Evolutionary conservation across 2,329 filamentous ascomycete species (phyloP), one percentile per base, ranked within the genome.

Genomic region (Monilinia laxa): DNA sequence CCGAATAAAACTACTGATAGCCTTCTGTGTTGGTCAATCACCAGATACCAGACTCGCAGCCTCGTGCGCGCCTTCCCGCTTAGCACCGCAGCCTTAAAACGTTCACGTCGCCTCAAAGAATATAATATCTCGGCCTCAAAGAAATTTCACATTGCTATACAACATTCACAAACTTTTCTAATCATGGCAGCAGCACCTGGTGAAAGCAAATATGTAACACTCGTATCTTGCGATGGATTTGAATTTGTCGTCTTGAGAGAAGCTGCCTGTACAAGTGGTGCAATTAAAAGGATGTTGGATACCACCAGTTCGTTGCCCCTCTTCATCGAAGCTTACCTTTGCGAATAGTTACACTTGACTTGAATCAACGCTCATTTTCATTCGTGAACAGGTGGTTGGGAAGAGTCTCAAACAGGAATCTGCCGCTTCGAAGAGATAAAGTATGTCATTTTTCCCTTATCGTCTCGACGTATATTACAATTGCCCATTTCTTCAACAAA

Each of bases 161-260:
- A 35, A 45, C 47, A 42, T 31, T 35, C 23, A 40, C 25, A 47
- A 62, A 38, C 38, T 6, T 65, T 18, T 65, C 56, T 31, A 54
- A 67, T 62, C 18, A 67, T 62, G 62, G 67, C 71, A 40, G 38
- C 63, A 28, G 38, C 63, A 28, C 56, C 56, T 20, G 69, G 23
- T 42, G 55, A 68, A 31, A 86, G 84, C 78, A 87, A 91, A 75
- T 93, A 92, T 78, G 85, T 93, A 71, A 93, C 91, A 6, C 85
- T 94, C 63, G 83, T 93, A 53, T 92, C 90, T 0, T 84, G 82
- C 71, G 91, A 94, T 77, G 89, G 86, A 73, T 92, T 87, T 76
- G 90, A 92, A 80, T 93, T 91, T 76, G 86, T 91, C 70, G 83
- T 93, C 62, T 81, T 90, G 65, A 87, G 90, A 64, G 88, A 90